phyloP scores from a whole-genome alignment of 805 yeast species.

The Starmerella stellata region DNA sequence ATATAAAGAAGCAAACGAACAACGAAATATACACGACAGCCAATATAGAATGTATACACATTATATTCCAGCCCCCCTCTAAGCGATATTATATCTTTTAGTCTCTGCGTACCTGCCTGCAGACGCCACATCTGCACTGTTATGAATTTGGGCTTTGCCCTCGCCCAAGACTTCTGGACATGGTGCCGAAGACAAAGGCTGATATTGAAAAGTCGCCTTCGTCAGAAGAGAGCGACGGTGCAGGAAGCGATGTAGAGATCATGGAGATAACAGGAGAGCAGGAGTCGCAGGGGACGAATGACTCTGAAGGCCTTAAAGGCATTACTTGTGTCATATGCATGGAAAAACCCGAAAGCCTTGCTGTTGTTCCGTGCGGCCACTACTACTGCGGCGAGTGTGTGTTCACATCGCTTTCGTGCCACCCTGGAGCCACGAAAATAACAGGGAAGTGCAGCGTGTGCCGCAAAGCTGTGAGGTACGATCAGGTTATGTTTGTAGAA shows the following conservation, averaged over 20 bases:
- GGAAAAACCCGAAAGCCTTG: conserved; percentile 14
- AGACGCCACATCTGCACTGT: too few relatives aligned
- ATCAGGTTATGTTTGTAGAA: conserved; percentile 11
- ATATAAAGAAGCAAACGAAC: too few relatives aligned
- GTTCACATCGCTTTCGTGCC: conserved; percentile 11
- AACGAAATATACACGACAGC: too few relatives aligned
- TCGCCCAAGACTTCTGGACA: too few relatives aligned
- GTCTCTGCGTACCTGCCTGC: too few relatives aligned
- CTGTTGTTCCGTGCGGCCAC: conserved; percentile 16
- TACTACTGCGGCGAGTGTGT: conserved; percentile 15
- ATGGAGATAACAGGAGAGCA: conserved; percentile 4
- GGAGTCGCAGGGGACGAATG: background rate
- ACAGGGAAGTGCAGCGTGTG: conserved; percentile 14
- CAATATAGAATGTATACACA: too few relatives aligned
- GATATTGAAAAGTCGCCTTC: too few relatives aligned
- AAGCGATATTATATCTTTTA: too few relatives aligned
- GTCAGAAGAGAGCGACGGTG: conserved; percentile 2
- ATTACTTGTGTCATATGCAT: conserved; percentile 13
- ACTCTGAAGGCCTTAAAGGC: conserved; percentile 1
- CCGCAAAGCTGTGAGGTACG: conserved; percentile 13
- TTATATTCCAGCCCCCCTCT: too few relatives aligned
- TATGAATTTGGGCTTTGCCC: too few relatives aligned
- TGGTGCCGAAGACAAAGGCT: too few relatives aligned
- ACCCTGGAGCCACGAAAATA: conserved; percentile 3
- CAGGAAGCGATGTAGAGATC: conserved; percentile 11